Evolutionary conservation across 345 rosid species (phyloP).

Genomic region (Hirschfeldia incana): DNA sequence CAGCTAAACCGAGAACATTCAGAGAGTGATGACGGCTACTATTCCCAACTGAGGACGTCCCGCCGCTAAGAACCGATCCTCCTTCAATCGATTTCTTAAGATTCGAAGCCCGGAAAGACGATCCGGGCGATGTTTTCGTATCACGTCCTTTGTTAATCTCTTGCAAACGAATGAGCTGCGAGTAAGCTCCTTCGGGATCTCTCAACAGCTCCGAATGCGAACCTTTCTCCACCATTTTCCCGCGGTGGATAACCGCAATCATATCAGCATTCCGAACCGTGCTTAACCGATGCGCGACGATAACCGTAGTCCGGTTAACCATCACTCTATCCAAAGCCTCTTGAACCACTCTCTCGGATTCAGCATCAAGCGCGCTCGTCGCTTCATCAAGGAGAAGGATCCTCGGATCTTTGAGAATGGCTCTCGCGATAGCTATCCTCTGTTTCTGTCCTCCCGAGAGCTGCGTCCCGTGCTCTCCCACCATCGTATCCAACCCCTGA

Average conservation of each 20-base stretch:
- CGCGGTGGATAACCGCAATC: slow-evolving; percentile 78
- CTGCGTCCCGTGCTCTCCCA: slow-evolving; percentile 91
- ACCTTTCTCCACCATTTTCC: slow-evolving; percentile 85
- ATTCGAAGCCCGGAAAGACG: slow-evolving; percentile 41
- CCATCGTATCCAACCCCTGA: slow-evolving; percentile 85
- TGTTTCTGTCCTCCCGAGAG: slow-evolving; percentile 97
- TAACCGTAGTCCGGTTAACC: slow-evolving; percentile 71
- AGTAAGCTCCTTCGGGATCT: slow-evolving; percentile 77
- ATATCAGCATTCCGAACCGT: slow-evolving; percentile 68
- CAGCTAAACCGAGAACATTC: slow-evolving; percentile 29
- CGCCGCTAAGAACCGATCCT: slow-evolving; percentile 24
- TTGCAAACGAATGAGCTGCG: slow-evolving; percentile 72
- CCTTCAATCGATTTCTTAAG: slow-evolving; percentile 31
- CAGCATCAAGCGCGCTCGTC: slow-evolving; percentile 88
- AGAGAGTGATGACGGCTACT: slow-evolving; percentile 38
- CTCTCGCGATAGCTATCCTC: slow-evolving; percentile 88
- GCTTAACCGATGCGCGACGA: slow-evolving; percentile 90
- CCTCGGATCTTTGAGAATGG: slow-evolving; percentile 71
- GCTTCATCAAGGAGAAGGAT: slow-evolving; percentile 85
- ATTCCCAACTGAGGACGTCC: slow-evolving; percentile 24
- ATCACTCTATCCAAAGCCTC: slow-evolving; percentile 81
- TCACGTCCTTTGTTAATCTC: slow-evolving; percentile 43
- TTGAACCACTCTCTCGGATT: slow-evolving; percentile 79
- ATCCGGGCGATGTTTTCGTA: slow-evolving; percentile 19
- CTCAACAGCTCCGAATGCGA: slow-evolving; percentile 55